A percentile compares a stretch with the other conserved stretches of the same genome.
Conservation (phyloP, 345 rosid genomes). For the Durio zibethinus region DNA sequence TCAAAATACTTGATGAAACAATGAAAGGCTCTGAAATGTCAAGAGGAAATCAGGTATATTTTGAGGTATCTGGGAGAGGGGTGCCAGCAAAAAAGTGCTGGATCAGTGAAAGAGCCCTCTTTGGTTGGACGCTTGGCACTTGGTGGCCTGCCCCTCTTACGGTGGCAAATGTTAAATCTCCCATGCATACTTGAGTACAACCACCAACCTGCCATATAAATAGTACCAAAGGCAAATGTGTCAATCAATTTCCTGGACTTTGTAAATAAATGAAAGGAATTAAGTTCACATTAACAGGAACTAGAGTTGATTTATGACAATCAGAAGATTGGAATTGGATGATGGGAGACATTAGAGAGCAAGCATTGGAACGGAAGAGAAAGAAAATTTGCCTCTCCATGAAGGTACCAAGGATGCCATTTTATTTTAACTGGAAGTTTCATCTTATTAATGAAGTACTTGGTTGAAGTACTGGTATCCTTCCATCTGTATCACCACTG, state of each 20-base stretch:
- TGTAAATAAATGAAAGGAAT: not conserved
- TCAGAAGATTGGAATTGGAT: not conserved
- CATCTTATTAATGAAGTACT: constrained; percentile 60
- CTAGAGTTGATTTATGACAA: not conserved
- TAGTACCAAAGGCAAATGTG: not conserved
- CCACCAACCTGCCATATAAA: constrained; percentile 59
- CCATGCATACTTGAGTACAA: constrained; percentile 63
- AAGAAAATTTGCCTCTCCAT: constrained; percentile 43
- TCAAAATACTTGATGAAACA: not conserved
- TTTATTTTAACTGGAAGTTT: constrained; percentile 43
- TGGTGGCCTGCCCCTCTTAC: constrained; percentile 92
- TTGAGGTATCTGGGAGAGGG: constrained; percentile 58
- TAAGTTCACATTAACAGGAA: not conserved
- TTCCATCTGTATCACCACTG: constrained; percentile 87
- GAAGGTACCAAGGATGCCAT: constrained; percentile 84
- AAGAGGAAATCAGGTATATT: constrained; percentile 21
- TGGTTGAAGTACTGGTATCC: constrained; percentile 85
- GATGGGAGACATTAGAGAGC: not conserved
- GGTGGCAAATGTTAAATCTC: constrained; percentile 68
- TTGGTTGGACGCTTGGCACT: constrained; percentile 85
- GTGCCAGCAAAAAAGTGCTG: constrained; percentile 58
- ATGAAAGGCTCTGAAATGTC: not conserved
- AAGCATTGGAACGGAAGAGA: not conserved
- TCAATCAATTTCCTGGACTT: not conserved
- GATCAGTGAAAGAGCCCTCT: constrained; percentile 67